Evolutionary conservation across 225 moss, liverwort and hornwort species (phyloP).

Genomic region (Asterella californica): DNA sequence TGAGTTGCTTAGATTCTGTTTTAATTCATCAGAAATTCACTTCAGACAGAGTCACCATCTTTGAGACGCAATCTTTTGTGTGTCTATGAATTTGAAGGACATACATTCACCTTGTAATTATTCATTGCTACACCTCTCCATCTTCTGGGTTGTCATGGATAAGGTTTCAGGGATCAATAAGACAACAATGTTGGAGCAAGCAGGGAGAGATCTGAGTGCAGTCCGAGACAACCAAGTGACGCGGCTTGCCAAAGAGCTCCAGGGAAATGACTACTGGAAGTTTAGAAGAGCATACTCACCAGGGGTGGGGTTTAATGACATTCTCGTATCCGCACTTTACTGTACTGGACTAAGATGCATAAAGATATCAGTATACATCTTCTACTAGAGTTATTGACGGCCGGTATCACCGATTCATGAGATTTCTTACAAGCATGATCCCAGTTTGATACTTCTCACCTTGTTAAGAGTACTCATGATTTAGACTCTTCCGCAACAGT

Average conservation of each 20-base stretch:
- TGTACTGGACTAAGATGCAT: not conserved
- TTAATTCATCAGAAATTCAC: too few relatives aligned
- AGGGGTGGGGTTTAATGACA: slow-evolving; percentile 31
- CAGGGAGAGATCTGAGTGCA: slow-evolving; percentile 40
- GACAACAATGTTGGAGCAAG: slow-evolving; percentile 42
- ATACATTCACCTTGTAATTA: not conserved
- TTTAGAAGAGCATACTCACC: slow-evolving; percentile 49
- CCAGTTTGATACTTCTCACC: not conserved
- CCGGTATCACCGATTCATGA: not conserved
- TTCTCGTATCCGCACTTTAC: slow-evolving; percentile 1
- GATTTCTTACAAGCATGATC: not conserved
- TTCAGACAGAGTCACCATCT: not conserved
- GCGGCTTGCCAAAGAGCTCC: slow-evolving; percentile 49
- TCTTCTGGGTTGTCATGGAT: slow-evolving; percentile 14
- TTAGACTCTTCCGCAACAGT: slow-evolving; percentile 27
- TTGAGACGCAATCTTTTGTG: not conserved
- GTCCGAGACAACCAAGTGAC: slow-evolving; percentile 42
- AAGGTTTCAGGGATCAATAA: slow-evolving; percentile 43
- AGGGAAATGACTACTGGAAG: slow-evolving; percentile 54
- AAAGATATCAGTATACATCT: not conserved
- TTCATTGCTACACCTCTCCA: slow-evolving; percentile 12
- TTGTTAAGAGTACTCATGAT: not conserved
- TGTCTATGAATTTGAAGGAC: not conserved
- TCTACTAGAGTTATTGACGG: not conserved
- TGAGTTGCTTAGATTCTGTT: not conserved